A percentile compares a stretch with the other conserved stretches of the same genome.
Conservation (phyloP, 495 filamentous ascomycete species). For the Acidiella bohemica region DNA sequence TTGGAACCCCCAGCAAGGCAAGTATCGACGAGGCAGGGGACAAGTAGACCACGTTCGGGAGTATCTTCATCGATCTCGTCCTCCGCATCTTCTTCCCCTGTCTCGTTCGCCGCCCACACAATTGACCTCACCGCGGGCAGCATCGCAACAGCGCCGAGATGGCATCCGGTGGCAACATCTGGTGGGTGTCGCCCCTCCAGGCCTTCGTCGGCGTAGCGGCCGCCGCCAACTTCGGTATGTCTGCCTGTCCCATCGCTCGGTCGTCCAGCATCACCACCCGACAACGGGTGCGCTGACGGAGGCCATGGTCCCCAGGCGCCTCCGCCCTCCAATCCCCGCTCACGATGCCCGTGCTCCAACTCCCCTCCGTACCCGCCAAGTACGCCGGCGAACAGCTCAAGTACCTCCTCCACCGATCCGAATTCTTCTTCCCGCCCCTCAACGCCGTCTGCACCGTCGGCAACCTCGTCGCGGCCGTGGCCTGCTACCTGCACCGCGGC, state of each 20-base stretch:
- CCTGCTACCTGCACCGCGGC: neutral
- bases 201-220: constrained; percentile 9
- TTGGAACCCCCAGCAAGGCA: too few species aligned
- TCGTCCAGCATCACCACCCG: too few species aligned
- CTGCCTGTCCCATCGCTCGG: too few species aligned
- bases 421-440: neutral
- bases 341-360: neutral
- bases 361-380: neutral
- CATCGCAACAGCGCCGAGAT: constrained; percentile 2
- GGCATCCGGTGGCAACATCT: constrained; percentile 14
- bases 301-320: too few species aligned
- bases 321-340: neutral
- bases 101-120: too few species aligned
- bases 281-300: too few species aligned
- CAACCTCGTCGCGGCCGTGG: neutral
- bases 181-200: constrained; percentile 17
- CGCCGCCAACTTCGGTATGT: constrained; percentile 13
- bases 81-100: too few species aligned
- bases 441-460: neutral
- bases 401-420: neutral
- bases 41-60: too few species aligned
- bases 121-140: too few species aligned
- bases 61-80: too few species aligned
- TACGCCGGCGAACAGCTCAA: neutral
- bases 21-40: too few species aligned